These are phyloP conservation scores for Oenanthe javanica DNA, from an alignment of 140 eudicot genomes.

Conservation along the genomic window DNA sequence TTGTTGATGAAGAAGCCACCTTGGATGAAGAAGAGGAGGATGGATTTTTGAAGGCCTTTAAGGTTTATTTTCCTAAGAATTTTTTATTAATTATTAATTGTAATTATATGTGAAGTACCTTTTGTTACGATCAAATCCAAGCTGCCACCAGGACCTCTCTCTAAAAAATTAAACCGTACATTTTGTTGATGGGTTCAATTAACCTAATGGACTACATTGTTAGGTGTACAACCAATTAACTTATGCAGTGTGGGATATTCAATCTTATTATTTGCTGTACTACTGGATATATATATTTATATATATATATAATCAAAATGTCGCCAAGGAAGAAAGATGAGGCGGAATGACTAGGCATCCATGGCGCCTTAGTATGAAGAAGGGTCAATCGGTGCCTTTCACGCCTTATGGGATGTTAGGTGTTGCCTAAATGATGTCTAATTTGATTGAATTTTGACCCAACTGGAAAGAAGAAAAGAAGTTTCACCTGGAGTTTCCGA, in stretches of 20 bases:
- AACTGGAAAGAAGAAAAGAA: not conserved
- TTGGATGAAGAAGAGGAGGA: slow-evolving; percentile 82
- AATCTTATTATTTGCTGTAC: not conserved
- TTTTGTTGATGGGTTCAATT: not conserved
- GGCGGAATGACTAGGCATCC: not conserved
- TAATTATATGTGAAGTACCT: not conserved
- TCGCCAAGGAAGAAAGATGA: not conserved
- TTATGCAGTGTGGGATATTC: not conserved
- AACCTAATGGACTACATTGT: not conserved
- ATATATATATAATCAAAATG: not conserved
- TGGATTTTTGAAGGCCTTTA: slow-evolving; percentile 87
- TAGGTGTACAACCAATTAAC: not conserved
- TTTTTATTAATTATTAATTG: not conserved
- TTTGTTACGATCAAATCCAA: not conserved
- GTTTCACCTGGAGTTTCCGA: not conserved
- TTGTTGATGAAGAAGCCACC: slow-evolving; percentile 67
- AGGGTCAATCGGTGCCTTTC: not conserved
- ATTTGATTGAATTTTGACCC: not conserved
- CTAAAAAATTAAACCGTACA: not conserved
- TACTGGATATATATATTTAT: not conserved
- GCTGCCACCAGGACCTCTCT: not conserved
- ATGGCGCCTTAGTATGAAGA: not conserved
- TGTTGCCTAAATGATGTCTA: not conserved
- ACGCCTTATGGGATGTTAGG: not conserved
- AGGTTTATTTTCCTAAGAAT: slow-evolving; percentile 35